A percentile compares a stretch with the other conserved stretches of the same genome.
Conservation (phyloP, 371 early-diverging fungal species). For the Mortierella polycephala region DNA sequence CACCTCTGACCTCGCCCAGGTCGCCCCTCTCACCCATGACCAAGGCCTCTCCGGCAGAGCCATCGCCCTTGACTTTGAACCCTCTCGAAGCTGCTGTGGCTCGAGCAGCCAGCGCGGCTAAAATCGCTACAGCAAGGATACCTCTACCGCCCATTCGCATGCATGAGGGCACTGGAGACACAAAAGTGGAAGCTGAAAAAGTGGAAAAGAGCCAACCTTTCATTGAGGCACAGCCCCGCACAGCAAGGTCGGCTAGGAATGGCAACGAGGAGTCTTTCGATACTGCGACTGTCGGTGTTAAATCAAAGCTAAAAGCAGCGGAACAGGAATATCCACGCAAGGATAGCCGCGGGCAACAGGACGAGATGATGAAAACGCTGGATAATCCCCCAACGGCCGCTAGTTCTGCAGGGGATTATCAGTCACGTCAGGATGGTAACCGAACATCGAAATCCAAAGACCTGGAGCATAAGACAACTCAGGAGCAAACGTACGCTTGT, state of each 20-base stretch:
- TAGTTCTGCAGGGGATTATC: too few relatives aligned
- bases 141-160: background rate
- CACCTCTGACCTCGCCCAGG: slow-evolving; percentile 22
- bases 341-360: too few relatives aligned
- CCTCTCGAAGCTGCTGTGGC: slow-evolving; percentile 33
- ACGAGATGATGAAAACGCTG: too few relatives aligned
- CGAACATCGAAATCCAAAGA: too few relatives aligned
- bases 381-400: too few relatives aligned
- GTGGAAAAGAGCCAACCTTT: background rate
- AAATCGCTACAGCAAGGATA: slow-evolving; percentile 6
- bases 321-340: background rate
- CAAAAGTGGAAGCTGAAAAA: background rate
- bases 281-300: background rate
- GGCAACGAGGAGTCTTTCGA: background rate
- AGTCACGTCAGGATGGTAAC: too few relatives aligned
- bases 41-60: slow-evolving; percentile 20
- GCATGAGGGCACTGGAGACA: too few relatives aligned
- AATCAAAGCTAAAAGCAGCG: background rate
- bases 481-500: too few relatives aligned
- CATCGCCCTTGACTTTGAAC: slow-evolving; percentile 28
- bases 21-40: slow-evolving; percentile 29
- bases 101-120: slow-evolving; percentile 23
- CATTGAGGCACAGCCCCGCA: background rate
- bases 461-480: too few relatives aligned
- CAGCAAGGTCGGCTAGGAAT: background rate